phyloP scores from a whole-genome alignment of 352 stramenopile genomes.

The Phytopythium delawarense region DNA sequence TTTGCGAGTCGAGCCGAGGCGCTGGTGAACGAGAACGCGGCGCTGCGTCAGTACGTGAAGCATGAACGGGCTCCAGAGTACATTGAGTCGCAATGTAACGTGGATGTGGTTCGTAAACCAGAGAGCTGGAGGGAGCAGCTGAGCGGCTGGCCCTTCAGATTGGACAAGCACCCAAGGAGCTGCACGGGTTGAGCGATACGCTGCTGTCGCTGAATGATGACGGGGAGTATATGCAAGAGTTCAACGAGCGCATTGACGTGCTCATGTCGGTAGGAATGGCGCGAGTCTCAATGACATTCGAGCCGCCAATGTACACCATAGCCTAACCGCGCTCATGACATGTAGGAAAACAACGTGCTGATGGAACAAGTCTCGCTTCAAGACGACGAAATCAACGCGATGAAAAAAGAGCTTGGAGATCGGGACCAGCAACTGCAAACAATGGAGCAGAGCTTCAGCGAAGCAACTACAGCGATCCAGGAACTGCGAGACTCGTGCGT shows the following conservation, averaged over 20 bases:
- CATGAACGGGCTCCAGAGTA: background rate
- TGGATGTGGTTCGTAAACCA: slow-evolving; percentile 13
- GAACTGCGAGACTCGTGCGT: slow-evolving; percentile 58
- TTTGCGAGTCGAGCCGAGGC: slow-evolving; percentile 39
- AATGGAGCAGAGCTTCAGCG: slow-evolving; percentile 76
- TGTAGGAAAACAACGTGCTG: slow-evolving; percentile 71
- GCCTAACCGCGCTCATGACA: background rate
- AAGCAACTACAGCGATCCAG: slow-evolving; percentile 61
- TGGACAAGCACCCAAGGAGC: slow-evolving; percentile 37
- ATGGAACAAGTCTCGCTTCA: slow-evolving; percentile 82
- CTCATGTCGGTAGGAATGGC: slow-evolving; percentile 52
- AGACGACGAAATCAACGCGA: slow-evolving; percentile 55
- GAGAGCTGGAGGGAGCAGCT: slow-evolving; percentile 48
- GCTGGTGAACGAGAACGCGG: slow-evolving; percentile 62
- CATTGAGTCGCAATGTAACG: slow-evolving; percentile 1
- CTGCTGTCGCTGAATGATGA: slow-evolving; percentile 34
- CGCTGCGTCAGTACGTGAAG: slow-evolving; percentile 49
- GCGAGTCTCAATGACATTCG: background rate
- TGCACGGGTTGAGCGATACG: slow-evolving; percentile 24
- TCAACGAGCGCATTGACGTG: slow-evolving; percentile 76
- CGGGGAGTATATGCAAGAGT: slow-evolving; percentile 58
- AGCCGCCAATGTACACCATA: background rate
- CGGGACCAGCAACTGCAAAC: slow-evolving; percentile 63
- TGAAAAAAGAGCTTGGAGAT: slow-evolving; percentile 63
- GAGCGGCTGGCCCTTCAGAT: slow-evolving; percentile 57